Evolutionary conservation across 2,329 filamentous ascomycete species (phyloP).

Genomic region (Nothopassalora personata): DNA sequence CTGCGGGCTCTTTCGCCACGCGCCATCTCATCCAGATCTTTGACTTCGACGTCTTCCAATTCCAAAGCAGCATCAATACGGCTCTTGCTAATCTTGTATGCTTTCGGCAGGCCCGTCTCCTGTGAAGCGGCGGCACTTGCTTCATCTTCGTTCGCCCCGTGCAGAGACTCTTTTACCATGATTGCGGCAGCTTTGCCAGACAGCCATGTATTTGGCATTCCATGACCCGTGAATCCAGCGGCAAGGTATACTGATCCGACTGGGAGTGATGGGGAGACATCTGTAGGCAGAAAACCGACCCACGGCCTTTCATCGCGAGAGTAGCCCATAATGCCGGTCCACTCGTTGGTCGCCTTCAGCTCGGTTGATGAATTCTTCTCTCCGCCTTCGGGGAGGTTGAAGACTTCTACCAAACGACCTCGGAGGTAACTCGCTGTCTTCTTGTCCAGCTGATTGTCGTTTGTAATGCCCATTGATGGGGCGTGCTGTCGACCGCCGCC

Average conservation of each 20-base stretch:
- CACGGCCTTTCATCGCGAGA: constrained; percentile 63
- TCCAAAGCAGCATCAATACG: constrained; percentile 25
- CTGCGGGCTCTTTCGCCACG: constrained; percentile 10
- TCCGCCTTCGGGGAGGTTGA: constrained; percentile 30
- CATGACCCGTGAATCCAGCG: constrained; percentile 53
- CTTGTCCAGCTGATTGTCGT: constrained; percentile 55
- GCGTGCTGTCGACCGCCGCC: constrained; percentile 63
- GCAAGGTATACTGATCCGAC: constrained; percentile 24
- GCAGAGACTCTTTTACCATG: constrained; percentile 47
- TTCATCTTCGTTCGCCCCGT: constrained; percentile 6
- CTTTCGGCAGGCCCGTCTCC: constrained; percentile 24
- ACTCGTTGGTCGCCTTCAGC: constrained; percentile 48
- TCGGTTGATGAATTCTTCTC: constrained; percentile 34
- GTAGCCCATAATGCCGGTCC: constrained; percentile 79
- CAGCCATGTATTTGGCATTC: constrained; percentile 68
- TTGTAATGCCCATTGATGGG: constrained; percentile 52
- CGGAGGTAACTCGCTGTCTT: constrained; percentile 54
- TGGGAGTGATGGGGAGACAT: constrained; percentile 6
- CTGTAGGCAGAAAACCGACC: constrained; percentile 61
- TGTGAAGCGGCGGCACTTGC: constrained; percentile 14
- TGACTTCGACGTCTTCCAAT: constrained; percentile 24
- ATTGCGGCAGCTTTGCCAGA: constrained; percentile 59
- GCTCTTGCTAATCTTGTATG: constrained; percentile 25
- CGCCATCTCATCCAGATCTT: constrained; percentile 26
- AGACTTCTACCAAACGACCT: constrained; percentile 34